These are phyloP conservation scores for Calendula officinalis DNA, from an alignment of 129 eudicot genomes.

Conservation along the genomic window DNA sequence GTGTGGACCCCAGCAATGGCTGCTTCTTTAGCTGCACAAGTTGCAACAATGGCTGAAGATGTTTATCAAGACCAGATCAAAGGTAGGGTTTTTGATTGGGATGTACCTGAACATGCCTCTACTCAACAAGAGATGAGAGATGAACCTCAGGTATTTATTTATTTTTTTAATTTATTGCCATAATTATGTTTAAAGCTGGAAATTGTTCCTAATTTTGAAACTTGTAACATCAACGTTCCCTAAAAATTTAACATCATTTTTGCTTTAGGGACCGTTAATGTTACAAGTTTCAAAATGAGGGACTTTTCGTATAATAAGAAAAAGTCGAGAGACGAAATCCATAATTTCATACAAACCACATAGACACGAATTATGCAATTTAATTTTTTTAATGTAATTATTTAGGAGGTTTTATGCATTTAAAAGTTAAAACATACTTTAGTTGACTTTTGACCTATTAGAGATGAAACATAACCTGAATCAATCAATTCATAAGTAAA, in stretches of 20 bases:
- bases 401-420: not conserved
- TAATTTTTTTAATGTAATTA: not conserved
- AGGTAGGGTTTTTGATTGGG: slow-evolving; percentile 96
- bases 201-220: not conserved
- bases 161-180: not conserved
- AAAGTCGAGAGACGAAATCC: too few species aligned
- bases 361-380: too few species aligned
- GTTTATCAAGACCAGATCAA: slow-evolving; percentile 82
- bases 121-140: slow-evolving; percentile 92
- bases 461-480: not conserved
- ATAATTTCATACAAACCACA: too few species aligned
- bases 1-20: slow-evolving; percentile 99
- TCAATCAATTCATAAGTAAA: not conserved
- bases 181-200: not conserved
- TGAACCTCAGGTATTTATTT: slow-evolving; percentile 82
- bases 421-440: not conserved
- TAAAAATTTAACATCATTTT: too few species aligned
- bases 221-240: too few species aligned
- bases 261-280: too few species aligned
- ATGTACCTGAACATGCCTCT: slow-evolving; percentile 93
- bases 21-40: slow-evolving; percentile 89
- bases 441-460: not conserved
- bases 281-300: too few species aligned
- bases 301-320: too few species aligned
- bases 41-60: slow-evolving; percentile 97